Conservation (phyloP, 2,329 filamentous ascomycete genomes). For the Aspergillus thermomutatus region DNA sequence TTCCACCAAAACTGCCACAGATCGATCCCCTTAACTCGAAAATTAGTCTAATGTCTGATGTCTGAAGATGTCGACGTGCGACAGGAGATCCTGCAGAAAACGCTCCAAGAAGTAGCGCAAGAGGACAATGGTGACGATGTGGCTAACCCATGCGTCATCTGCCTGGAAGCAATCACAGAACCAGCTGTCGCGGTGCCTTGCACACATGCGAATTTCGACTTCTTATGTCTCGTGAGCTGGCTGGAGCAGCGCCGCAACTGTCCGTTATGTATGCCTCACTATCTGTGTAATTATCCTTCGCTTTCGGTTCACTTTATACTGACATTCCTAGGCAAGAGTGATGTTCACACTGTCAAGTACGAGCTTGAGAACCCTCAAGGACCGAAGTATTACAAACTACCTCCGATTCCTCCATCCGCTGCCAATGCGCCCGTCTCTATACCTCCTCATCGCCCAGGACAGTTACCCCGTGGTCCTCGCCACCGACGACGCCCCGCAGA, state of each 20-base stretch:
- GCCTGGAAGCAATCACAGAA: slow-evolving; percentile 72
- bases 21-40: neutral
- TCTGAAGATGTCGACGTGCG: slow-evolving; percentile 40
- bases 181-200: slow-evolving; percentile 71
- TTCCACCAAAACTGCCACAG: neutral
- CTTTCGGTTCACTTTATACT: slow-evolving; percentile 7
- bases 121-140: slow-evolving; percentile 30
- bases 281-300: neutral
- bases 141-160: slow-evolving; percentile 74
- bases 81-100: slow-evolving; percentile 44
- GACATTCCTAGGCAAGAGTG: slow-evolving; percentile 44
- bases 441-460: slow-evolving; percentile 3
- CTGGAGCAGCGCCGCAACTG: slow-evolving; percentile 68
- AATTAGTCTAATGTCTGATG: slow-evolving; percentile 35
- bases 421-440: slow-evolving; percentile 10
- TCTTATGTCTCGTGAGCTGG: slow-evolving; percentile 80
- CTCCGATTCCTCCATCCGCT: slow-evolving; percentile 20
- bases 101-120: slow-evolving; percentile 42
- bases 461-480: slow-evolving; percentile 11
- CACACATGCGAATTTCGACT: slow-evolving; percentile 78
- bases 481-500: slow-evolving; percentile 17
- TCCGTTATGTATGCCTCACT: slow-evolving; percentile 66
- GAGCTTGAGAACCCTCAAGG: slow-evolving; percentile 52
- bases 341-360: slow-evolving; percentile 62
- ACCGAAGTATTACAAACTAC: slow-evolving; percentile 59